Evolutionary conservation across 202 grass and related monocot genomes (phyloP).

Genomic region (Bolboschoenoplectus hybrid): DNA sequence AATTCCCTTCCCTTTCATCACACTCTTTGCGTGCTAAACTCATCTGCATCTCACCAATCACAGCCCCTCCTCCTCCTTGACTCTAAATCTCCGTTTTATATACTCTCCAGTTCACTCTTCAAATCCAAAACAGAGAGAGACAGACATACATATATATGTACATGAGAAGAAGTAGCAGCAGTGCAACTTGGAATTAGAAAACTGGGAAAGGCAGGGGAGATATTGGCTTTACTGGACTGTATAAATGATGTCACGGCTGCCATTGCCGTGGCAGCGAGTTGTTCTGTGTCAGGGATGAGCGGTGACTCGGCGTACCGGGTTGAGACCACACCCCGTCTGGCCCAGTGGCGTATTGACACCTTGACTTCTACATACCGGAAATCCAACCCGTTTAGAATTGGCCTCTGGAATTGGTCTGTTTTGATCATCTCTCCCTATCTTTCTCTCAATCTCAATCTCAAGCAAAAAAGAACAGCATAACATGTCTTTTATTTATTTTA

Average conservation of each 20-base stretch:
- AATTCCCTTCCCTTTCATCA: slow-evolving; percentile 39
- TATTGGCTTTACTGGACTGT: slow-evolving; percentile 84
- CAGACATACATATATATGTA: slow-evolving; percentile 27
- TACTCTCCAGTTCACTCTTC: slow-evolving; percentile 29
- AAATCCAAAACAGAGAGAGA: slow-evolving; percentile 43
- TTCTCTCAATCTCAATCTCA: neutral
- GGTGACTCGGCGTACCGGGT: slow-evolving; percentile 55
- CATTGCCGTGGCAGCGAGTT: slow-evolving; percentile 55
- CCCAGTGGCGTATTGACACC: slow-evolving; percentile 90
- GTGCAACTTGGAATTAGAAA: slow-evolving; percentile 45
- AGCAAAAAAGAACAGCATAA: neutral
- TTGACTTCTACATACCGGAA: slow-evolving; percentile 82
- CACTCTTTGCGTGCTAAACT: slow-evolving; percentile 58
- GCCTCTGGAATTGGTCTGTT: slow-evolving; percentile 92
- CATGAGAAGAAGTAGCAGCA: slow-evolving; percentile 62
- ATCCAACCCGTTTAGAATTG: slow-evolving; percentile 88
- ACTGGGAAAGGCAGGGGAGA: slow-evolving; percentile 76
- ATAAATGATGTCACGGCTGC: slow-evolving; percentile 93
- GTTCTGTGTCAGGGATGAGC: slow-evolving; percentile 65
- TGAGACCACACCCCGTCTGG: slow-evolving; percentile 79
- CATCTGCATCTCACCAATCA: slow-evolving; percentile 27
- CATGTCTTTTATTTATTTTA: neutral
- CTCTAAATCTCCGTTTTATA: neutral
- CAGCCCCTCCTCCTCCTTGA: slow-evolving; percentile 18
- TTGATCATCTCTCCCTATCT: too few relatives aligned